A percentile compares a stretch with the other conserved stretches of the same genome.
Evolutionary conservation across 768 basidiomycete species (phyloP).

Genomic region (Chlorophyllum brunneum): DNA sequence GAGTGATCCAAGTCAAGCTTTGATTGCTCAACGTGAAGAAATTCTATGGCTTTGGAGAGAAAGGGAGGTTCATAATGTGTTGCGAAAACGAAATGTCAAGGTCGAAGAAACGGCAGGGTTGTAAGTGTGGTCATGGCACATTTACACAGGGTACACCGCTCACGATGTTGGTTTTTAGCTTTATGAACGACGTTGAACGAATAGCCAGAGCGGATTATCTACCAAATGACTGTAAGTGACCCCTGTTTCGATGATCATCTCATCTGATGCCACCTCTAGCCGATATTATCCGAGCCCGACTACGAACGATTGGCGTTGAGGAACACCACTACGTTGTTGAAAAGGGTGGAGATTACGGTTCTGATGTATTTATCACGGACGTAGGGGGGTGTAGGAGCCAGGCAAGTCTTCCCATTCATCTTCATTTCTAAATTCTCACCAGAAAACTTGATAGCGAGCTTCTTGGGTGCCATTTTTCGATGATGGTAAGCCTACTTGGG

Average conservation of each 20-base stretch:
- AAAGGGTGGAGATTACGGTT: conserved; percentile 35
- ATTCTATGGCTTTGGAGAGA: conserved; percentile 64
- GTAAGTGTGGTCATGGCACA: conserved; percentile 37
- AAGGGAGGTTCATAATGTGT: conserved; percentile 43
- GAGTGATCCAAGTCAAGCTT: conserved; percentile 47
- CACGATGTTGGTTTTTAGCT: conserved; percentile 36
- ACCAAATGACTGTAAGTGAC: conserved; percentile 59
- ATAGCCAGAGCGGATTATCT: conserved; percentile 52
- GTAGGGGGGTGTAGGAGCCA: conserved; percentile 62
- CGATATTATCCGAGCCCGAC: conserved; percentile 72
- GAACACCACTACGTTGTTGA: conserved; percentile 66
- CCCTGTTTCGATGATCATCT: background rate
- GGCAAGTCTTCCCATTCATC: conserved; percentile 21
- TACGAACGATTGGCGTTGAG: conserved; percentile 71
- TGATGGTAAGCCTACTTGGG: conserved; percentile 36
- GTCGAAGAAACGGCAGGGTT: conserved; percentile 66
- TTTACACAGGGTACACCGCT: background rate
- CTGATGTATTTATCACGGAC: conserved; percentile 67
- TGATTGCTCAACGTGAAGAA: conserved; percentile 54
- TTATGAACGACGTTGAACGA: conserved; percentile 64
- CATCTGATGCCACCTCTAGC: conserved; percentile 25
- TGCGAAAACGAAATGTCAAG: conserved; percentile 46
- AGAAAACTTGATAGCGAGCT: conserved; percentile 36
- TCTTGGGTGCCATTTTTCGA: conserved; percentile 80
- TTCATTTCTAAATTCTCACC: background rate